A percentile compares a stretch with the other conserved stretches of the same genome.
Evolutionary conservation across 495 filamentous ascomycete genomes (phyloP).

Genomic region (Penicillium steckii): DNA sequence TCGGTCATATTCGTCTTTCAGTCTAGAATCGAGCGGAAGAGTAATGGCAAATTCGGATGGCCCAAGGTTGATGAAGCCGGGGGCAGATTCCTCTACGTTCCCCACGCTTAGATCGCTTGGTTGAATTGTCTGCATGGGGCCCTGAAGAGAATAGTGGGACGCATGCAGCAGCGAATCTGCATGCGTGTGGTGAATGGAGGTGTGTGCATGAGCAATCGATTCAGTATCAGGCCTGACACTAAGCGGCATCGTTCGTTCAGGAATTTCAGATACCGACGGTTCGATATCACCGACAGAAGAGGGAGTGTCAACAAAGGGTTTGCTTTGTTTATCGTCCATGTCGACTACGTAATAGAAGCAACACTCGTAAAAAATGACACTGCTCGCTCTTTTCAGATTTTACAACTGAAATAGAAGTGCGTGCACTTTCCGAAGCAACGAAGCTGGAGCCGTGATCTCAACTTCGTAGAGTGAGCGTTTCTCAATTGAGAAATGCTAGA

Average conservation of each 20-base stretch:
- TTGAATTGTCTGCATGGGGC: slow-evolving; percentile 40
- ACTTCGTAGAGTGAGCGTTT: no score
- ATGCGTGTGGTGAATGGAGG: slow-evolving; percentile 21
- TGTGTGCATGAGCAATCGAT: slow-evolving; percentile 18
- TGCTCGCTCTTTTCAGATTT: no score
- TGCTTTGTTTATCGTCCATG: slow-evolving; percentile 8
- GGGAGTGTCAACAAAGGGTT: slow-evolving; percentile 27
- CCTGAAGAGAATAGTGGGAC: slow-evolving; percentile 12
- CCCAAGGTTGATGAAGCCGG: slow-evolving; percentile 42
- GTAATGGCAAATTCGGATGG: slow-evolving; percentile 44
- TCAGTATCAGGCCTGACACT: slow-evolving; percentile 37
- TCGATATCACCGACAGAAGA: slow-evolving; percentile 46
- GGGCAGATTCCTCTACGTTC: slow-evolving; percentile 24
- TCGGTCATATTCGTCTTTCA: slow-evolving; percentile 45
- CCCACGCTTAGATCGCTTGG: slow-evolving; percentile 41
- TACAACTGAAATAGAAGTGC: no score
- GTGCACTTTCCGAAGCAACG: no score
- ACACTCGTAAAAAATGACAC: no score
- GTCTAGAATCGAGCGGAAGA: slow-evolving; percentile 46
- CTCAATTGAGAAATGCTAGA: not conserved
- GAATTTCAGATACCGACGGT: slow-evolving; percentile 24
- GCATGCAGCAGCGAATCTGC: slow-evolving; percentile 23
- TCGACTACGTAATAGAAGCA: not conserved
- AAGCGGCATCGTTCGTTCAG: slow-evolving; percentile 35
- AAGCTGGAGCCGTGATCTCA: no score